Percentiles rank a stretch among this genome's conserved stretches.
phyloP scores from a whole-genome alignment of 176 grass and related monocot genomes.

The Raddia distichophylla region DNA sequence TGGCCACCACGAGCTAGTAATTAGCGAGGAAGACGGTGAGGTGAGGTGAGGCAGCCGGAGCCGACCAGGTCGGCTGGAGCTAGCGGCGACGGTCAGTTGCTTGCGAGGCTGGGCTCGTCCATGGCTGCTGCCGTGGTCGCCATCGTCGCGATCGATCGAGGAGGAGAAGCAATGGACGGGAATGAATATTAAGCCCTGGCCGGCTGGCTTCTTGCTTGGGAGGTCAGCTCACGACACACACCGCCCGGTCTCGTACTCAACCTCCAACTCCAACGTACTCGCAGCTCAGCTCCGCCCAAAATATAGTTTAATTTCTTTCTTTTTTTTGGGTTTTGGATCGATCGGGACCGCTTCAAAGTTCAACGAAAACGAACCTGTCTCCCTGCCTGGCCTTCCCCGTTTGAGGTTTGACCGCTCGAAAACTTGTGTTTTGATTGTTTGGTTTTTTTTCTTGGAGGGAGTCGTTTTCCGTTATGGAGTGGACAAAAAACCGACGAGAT shows the following conservation, averaged over 20 bases:
- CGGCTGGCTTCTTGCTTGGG: conserved; percentile 6
- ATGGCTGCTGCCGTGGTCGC: not conserved
- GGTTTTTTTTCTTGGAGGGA: not conserved
- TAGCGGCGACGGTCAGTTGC: conserved; percentile 14
- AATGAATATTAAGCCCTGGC: not conserved
- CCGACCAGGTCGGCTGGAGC: not conserved
- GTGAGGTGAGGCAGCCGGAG: not conserved
- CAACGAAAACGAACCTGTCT: conserved; percentile 20
- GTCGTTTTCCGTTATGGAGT: not conserved
- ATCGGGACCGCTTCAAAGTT: not conserved
- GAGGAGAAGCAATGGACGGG: not conserved
- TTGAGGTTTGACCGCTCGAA: not conserved
- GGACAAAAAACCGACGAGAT: not conserved
- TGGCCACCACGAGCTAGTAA: too few relatives aligned
- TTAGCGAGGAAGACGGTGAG: not conserved
- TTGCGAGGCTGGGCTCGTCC: conserved; percentile 12
- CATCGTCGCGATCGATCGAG: too few relatives aligned
- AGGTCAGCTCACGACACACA: conserved; percentile 1
- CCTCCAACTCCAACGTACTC: too few relatives aligned
- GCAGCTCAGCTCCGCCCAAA: too few relatives aligned
- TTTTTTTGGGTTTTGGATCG: too few relatives aligned
- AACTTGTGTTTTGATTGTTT: not conserved
- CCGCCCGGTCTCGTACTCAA: conserved; percentile 23
- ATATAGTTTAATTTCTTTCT: too few relatives aligned
- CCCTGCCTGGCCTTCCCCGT: not conserved